Percentiles rank a stretch among this genome's conserved stretches.
These are phyloP conservation scores for Phytophthora capsici DNA, from an alignment of 352 stramenopile species.

Conservation along the genomic window DNA sequence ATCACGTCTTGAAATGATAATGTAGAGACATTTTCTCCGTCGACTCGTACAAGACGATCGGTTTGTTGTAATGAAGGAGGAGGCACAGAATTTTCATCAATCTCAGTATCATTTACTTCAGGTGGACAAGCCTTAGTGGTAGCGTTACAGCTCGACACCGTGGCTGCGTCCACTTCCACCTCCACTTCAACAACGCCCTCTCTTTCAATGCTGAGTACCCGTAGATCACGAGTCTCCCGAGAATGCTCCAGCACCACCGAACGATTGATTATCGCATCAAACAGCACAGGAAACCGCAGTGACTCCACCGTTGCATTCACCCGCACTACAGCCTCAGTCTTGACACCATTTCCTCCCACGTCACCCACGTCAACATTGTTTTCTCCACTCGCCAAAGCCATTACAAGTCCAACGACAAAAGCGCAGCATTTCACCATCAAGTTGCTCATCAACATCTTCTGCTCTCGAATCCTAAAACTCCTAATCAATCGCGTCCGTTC, in stretches of 20 bases:
- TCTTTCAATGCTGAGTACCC: conserved; percentile 26
- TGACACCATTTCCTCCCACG: not conserved
- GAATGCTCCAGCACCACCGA: conserved; percentile 37
- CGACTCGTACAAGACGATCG: conserved; percentile 56
- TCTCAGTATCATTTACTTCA: not conserved
- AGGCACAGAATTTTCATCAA: conserved; percentile 16
- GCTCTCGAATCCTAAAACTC: conserved; percentile 14
- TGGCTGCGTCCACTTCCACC: conserved; percentile 12
- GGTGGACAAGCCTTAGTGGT: conserved; percentile 9
- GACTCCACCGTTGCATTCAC: conserved; percentile 2
- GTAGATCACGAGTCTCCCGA: conserved; percentile 28
- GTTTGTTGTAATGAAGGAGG: conserved; percentile 37
- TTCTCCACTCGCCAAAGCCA: not conserved
- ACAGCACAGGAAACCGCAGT: conserved; percentile 46
- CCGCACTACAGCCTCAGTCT: not conserved
- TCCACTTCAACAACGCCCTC: conserved; percentile 14
- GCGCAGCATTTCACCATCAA: conserved; percentile 5
- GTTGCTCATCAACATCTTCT: conserved; percentile 2
- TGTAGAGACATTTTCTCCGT: conserved; percentile 52
- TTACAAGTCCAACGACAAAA: conserved; percentile 3
- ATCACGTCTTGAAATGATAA: conserved; percentile 56
- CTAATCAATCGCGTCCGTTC: conserved; percentile 27
- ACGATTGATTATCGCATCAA: conserved; percentile 25
- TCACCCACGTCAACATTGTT: not conserved
- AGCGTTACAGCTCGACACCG: conserved; percentile 13